Evolutionary conservation across 2,329 filamentous ascomycete species (phyloP).

Genomic region (Pseudocercospora musae): DNA sequence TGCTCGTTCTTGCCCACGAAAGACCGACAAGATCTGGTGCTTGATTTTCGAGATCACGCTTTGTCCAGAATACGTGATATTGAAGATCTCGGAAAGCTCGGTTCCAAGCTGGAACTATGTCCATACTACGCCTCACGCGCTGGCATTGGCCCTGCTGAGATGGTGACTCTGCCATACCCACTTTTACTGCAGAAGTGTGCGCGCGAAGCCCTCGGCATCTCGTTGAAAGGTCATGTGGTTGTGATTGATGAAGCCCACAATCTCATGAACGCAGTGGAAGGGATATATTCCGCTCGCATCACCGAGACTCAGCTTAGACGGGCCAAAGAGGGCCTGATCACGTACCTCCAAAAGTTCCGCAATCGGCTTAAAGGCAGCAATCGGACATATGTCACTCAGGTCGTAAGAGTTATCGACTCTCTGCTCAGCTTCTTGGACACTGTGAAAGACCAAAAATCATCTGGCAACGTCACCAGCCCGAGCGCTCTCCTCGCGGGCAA

Average conservation of each 20-base stretch:
- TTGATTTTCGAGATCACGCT: conserved; percentile 80
- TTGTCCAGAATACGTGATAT: conserved; percentile 87
- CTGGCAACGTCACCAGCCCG: conserved; percentile 67
- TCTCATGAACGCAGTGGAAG: conserved; percentile 88
- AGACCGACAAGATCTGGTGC: conserved; percentile 66
- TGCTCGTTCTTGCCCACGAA: conserved; percentile 78
- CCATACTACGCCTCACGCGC: conserved; percentile 94
- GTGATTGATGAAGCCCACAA: conserved; percentile 98
- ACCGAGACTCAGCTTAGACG: conserved; percentile 68
- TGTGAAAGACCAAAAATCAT: conserved; percentile 26
- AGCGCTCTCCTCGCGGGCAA: conserved; percentile 75
- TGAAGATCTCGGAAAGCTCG: conserved; percentile 78
- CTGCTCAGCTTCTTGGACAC: conserved; percentile 41
- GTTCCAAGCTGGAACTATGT: conserved; percentile 76
- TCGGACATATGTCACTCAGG: conserved; percentile 83
- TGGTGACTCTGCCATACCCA: conserved; percentile 90
- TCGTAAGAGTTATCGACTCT: conserved; percentile 78
- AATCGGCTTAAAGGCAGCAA: conserved; percentile 88
- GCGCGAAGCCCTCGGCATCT: conserved; percentile 81
- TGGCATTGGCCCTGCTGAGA: conserved; percentile 70
- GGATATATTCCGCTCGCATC: conserved; percentile 78
- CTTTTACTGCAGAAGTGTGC: conserved; percentile 82
- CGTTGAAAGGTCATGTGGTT: conserved; percentile 82
- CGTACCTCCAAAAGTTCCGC: conserved; percentile 83
- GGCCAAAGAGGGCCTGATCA: conserved; percentile 70